Base-by-base conservation (phyloP, 2,329 filamentous ascomycete genomes). In the Tetracladium maxilliforme region DNA sequence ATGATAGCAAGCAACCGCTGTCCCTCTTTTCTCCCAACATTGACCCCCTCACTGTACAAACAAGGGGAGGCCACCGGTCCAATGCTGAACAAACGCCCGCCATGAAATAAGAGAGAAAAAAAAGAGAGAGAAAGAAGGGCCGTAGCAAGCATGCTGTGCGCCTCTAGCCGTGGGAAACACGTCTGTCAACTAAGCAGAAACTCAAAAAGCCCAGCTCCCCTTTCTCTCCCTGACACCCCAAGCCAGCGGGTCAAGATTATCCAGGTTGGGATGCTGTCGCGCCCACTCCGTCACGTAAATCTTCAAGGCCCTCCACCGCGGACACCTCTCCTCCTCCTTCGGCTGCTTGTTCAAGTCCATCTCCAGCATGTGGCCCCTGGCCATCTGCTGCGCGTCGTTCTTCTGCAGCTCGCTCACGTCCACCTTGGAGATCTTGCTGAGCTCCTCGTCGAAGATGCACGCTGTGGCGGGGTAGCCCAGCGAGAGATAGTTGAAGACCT, bases 401-500 rank as follows among this genome's bases (percentile, higher is more conserved):
- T 63, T 60, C 33, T 74, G 58, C 22, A 95, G 61, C 27, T 86
- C 76, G 4, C 63, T 56, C 6, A 87, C 44, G 1, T 67, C 45
- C 6, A 92, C 71, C 7, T 65, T 61, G 16, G 75, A 79, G 29
- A 94, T 92, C 44, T 79, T 82, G 37, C 74, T 70, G 12, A 95
- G 60, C 54, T 95, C 87, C 8, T 74, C 66, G 43, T 95, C 87
- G 42, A 81, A 95, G 19, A 70, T 65, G 13, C 77, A 70, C 8
- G 86, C 87, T 41, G 84, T 71, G 17, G 81, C 75, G 4, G 87
- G 86, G 47, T 94, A 94, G 5, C 87, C 87, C 5, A 95, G 64
- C 1, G 83, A 92, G 10, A 95, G 63, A 49, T 95, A 95, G 49
- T 95, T 94, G 62, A 92, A 95, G 6, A 95, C 86, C 49, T 95